These are phyloP conservation scores for Anisodus tanguticus DNA, from an alignment of 257 asterid species.

Conservation along the genomic window DNA sequence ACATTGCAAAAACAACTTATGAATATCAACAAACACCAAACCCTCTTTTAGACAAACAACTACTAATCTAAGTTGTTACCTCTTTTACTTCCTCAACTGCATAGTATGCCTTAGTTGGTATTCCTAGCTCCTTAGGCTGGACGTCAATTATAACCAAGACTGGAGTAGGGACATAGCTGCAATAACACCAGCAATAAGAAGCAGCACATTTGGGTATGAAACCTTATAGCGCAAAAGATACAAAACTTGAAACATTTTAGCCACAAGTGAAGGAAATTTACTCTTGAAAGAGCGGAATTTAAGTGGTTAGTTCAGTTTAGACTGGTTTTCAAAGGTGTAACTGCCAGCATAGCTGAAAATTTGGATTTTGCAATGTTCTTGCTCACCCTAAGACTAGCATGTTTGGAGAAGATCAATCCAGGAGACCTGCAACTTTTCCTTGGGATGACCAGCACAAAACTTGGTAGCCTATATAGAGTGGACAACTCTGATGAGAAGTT, in stretches of 20 bases:
- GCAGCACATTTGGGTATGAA: background rate
- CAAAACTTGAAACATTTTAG: background rate
- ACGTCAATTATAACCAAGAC: constrained; percentile 92
- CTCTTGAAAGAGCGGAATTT: background rate
- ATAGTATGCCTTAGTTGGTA: constrained; percentile 93
- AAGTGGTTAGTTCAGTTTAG: no score
- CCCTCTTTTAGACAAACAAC: background rate
- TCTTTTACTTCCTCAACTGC: constrained; percentile 98
- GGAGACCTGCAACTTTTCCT: background rate
- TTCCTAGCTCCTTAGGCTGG: constrained; percentile 89
- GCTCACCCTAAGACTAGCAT: background rate
- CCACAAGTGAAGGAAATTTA: constrained; percentile 4
- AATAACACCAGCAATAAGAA: constrained; percentile 34
- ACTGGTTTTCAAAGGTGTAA: background rate
- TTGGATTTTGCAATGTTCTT: background rate
- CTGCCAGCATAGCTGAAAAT: background rate
- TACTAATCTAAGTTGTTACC: constrained; percentile 41
- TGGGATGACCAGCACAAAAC: background rate
- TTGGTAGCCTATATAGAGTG: background rate
- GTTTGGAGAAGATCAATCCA: background rate
- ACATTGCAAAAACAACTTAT: constrained; percentile 2
- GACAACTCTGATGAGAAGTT: background rate
- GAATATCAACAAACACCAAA: constrained; percentile 2
- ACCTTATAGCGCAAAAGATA: background rate
- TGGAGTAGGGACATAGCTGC: constrained; percentile 87